A percentile compares a stretch with the other conserved stretches of the same genome.
These are phyloP conservation scores for Trichoderma virens DNA, from an alignment of 495 filamentous ascomycete genomes.

Conservation along the genomic window DNA sequence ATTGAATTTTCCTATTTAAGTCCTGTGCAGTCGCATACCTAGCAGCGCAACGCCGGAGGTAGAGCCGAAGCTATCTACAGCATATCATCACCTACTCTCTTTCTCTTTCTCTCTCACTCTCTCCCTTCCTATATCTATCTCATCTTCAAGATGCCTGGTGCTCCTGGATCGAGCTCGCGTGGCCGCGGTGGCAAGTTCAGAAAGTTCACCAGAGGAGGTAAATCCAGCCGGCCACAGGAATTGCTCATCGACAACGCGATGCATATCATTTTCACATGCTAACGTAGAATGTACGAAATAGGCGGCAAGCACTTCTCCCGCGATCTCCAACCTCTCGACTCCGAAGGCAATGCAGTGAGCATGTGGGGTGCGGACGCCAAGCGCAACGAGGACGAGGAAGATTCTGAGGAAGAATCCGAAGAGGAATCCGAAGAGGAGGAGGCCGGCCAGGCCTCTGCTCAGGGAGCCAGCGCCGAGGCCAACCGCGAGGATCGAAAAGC, in stretches of 20 bases:
- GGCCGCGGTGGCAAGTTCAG: conserved; percentile 88
- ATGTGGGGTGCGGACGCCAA: conserved; percentile 56
- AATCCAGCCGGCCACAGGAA: conserved; percentile 18
- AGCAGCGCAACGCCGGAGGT: neutral
- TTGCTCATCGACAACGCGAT: conserved; percentile 8
- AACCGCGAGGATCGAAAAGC: conserved; percentile 79
- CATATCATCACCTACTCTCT: neutral
- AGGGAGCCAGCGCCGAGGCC: conserved; percentile 27
- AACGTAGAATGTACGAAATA: conserved; percentile 25
- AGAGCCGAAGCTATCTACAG: neutral
- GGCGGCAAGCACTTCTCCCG: conserved; percentile 93
- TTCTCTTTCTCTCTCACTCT: neutral
- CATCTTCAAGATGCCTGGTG: conserved; percentile 49
- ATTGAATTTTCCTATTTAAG: neutral
- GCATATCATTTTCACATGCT: neutral
- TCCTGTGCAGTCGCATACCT: neutral
- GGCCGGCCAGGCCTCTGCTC: conserved; percentile 22
- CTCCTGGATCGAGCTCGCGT: conserved; percentile 42
- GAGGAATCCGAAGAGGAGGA: conserved; percentile 34
- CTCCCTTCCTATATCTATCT: neutral
- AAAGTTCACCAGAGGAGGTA: conserved; percentile 89
- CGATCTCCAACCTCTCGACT: conserved; percentile 76
- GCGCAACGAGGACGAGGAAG: conserved; percentile 39
- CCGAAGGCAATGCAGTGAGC: conserved; percentile 67
- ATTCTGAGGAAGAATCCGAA: conserved; percentile 36